Conservation (phyloP, 495 filamentous ascomycete species). For the Penicillium silybi region DNA sequence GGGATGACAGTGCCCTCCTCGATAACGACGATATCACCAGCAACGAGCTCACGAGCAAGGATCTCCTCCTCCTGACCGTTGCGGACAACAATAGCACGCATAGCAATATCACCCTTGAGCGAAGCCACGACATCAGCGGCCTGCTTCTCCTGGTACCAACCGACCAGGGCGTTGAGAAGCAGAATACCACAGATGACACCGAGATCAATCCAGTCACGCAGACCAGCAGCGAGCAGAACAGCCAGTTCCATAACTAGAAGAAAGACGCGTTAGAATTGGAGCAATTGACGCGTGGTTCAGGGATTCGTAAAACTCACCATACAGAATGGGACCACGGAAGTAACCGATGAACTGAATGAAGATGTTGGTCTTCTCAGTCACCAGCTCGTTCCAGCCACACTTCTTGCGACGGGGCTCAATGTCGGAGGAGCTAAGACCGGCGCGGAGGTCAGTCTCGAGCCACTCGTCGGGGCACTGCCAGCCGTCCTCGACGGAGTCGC, state of each 20-base stretch:
- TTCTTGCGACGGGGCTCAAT: slow-evolving; percentile 64
- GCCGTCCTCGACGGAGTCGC: slow-evolving; percentile 29
- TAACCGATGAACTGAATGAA: slow-evolving; percentile 73
- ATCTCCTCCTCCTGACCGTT: slow-evolving; percentile 69
- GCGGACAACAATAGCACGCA: slow-evolving; percentile 69
- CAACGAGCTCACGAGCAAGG: slow-evolving; percentile 73
- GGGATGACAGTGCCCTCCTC: slow-evolving; percentile 76
- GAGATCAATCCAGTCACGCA: slow-evolving; percentile 80
- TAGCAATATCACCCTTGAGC: slow-evolving; percentile 80
- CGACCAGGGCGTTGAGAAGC: slow-evolving; percentile 71
- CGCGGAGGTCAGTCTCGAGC: slow-evolving; percentile 65
- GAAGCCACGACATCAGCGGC: slow-evolving; percentile 78
- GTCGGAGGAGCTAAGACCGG: slow-evolving; percentile 54
- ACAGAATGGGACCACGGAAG: slow-evolving; percentile 80
- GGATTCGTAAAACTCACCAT: slow-evolving; percentile 52
- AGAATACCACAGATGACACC: slow-evolving; percentile 85
- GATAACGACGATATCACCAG: slow-evolving; percentile 75
- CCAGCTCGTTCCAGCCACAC: slow-evolving; percentile 71
- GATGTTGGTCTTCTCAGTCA: slow-evolving; percentile 72
- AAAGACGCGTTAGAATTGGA: slow-evolving; percentile 3
- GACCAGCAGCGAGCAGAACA: slow-evolving; percentile 72
- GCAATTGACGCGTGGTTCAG: neutral
- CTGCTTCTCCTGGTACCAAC: slow-evolving; percentile 87
- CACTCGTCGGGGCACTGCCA: slow-evolving; percentile 66
- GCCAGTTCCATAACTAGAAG: slow-evolving; percentile 76